Conservation (phyloP, 345 rosid species). For the Hypericum perforatum region DNA sequence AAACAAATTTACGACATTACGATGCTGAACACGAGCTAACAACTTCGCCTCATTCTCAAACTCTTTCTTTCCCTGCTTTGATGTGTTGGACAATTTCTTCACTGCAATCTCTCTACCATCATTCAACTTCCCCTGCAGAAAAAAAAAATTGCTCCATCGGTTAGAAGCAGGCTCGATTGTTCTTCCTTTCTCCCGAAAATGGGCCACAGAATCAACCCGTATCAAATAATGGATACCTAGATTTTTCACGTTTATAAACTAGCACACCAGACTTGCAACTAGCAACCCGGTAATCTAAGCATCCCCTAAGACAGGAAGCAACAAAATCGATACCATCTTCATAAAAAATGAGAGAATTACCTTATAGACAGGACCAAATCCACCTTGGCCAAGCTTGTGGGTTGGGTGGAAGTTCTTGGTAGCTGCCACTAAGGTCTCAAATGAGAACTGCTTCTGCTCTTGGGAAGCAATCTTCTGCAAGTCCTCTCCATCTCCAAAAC, state of each 20-base stretch:
- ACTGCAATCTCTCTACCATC: constrained; percentile 98
- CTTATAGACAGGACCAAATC: constrained; percentile 91
- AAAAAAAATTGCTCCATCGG: not conserved
- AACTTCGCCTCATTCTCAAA: constrained; percentile 82
- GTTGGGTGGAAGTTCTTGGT: constrained; percentile 61
- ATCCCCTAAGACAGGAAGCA: not conserved
- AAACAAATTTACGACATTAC: constrained; percentile 76
- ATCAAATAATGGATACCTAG: no score
- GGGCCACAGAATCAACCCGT: no score
- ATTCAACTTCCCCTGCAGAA: constrained; percentile 58
- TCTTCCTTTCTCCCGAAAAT: constrained; percentile 4
- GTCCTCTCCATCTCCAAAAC: constrained; percentile 37
- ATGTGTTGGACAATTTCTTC: constrained; percentile 68
- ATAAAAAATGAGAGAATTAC: constrained; percentile 19
- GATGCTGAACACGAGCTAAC: constrained; percentile 87
- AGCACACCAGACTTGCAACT: no score
- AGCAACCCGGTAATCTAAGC: no score
- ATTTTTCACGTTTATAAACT: no score
- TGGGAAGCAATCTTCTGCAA: constrained; percentile 62
- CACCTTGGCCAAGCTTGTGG: constrained; percentile 93
- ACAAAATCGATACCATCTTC: not conserved
- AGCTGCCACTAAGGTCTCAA: constrained; percentile 53
- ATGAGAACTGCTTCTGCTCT: constrained; percentile 77
- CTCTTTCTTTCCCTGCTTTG: constrained; percentile 81
- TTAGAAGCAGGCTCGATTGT: constrained; percentile 1